These are phyloP conservation scores for Podila minutissima DNA, from an alignment of 192 early-diverging fungal genomes.

Conservation along the genomic window DNA sequence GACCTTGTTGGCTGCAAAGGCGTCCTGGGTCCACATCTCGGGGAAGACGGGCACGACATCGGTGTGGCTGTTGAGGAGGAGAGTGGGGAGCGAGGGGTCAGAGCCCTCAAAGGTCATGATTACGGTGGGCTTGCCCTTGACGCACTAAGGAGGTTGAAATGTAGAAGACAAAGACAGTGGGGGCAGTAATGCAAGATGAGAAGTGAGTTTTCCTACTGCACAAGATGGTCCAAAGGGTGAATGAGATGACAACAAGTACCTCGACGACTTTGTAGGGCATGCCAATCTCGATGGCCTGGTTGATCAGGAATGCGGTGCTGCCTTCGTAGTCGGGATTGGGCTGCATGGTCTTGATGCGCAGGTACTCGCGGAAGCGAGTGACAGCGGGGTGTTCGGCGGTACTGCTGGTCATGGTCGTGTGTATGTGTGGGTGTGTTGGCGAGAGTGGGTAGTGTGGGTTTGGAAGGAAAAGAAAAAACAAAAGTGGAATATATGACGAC, in stretches of 20 bases:
- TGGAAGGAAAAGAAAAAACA: neutral
- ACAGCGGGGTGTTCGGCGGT: slow-evolving; percentile 63
- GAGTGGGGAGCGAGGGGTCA: slow-evolving; percentile 61
- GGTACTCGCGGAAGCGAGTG: slow-evolving; percentile 81
- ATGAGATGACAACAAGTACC: slow-evolving; percentile 8
- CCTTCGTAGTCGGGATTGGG: slow-evolving; percentile 82
- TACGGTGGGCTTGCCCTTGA: slow-evolving; percentile 75
- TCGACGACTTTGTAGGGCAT: slow-evolving; percentile 60
- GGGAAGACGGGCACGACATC: slow-evolving; percentile 91
- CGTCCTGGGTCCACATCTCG: slow-evolving; percentile 78
- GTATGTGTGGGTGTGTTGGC: neutral
- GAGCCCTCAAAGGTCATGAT: slow-evolving; percentile 76
- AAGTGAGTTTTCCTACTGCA: neutral
- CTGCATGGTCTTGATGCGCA: slow-evolving; percentile 88
- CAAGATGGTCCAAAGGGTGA: neutral
- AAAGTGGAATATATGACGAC: no score
- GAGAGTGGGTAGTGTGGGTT: neutral
- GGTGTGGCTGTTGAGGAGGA: slow-evolving; percentile 88
- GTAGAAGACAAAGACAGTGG: neutral
- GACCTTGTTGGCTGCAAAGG: slow-evolving; percentile 76
- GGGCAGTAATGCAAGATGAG: no score
- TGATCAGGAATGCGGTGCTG: slow-evolving; percentile 69
- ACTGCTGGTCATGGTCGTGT: slow-evolving; percentile 20
- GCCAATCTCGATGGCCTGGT: slow-evolving; percentile 76
- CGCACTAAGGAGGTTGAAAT: slow-evolving; percentile 50